Percentiles rank a stretch among this genome's conserved stretches.
phyloP scores from a whole-genome alignment of 73 alveolate species.

The Tetrahymena thermophila region DNA sequence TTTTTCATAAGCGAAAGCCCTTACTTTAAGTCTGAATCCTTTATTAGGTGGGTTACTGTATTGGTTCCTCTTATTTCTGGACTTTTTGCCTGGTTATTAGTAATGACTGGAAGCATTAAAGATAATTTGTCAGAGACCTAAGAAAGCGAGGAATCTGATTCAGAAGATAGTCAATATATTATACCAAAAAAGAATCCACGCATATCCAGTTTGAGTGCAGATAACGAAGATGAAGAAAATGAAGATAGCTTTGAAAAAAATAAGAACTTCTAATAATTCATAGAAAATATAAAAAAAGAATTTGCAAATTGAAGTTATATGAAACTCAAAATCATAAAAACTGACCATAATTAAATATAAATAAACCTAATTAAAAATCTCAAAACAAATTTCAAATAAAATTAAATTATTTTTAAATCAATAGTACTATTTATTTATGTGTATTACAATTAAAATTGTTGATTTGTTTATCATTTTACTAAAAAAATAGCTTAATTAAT shows the following conservation, averaged over 20 bases:
- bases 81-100: slow-evolving; percentile 18
- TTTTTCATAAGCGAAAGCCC: slow-evolving; percentile 24
- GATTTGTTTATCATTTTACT: background rate
- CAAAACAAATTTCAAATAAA: background rate
- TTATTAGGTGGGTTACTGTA: slow-evolving; percentile 37
- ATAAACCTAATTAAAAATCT: background rate
- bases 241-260: background rate
- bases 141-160: background rate
- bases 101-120: slow-evolving; percentile 2
- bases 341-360: background rate
- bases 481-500: too few species aligned
- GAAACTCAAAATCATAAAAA: background rate
- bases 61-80: slow-evolving; percentile 18
- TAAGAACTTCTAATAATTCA: background rate
- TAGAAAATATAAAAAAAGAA: background rate
- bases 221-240: background rate
- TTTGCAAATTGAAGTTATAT: background rate
- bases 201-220: background rate
- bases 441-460: background rate
- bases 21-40: slow-evolving; percentile 6
- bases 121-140: background rate
- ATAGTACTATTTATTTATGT: background rate
- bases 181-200: background rate
- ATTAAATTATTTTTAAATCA: too few species aligned
- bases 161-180: background rate